Evolutionary conservation across 2,329 filamentous ascomycete genomes (phyloP), one percentile per base, ranked within the genome.

Genomic region (Neofusicoccum umdonicola): DNA sequence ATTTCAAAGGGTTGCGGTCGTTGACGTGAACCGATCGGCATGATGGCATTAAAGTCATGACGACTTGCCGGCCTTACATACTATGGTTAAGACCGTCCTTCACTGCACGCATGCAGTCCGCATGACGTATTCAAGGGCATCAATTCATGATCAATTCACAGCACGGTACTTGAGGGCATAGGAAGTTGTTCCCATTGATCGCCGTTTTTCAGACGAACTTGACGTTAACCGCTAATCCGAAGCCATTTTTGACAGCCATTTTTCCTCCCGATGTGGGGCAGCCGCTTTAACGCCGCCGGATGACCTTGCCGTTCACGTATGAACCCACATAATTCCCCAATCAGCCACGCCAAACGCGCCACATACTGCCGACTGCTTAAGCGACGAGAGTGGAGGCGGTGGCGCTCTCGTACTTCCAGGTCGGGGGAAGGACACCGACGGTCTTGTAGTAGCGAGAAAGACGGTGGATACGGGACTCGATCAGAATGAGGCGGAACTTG

Each of bases 401-500:
- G 81, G 94, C 92, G 82, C 88, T 92, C 91, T 98, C 94, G 88
- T 98, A 98, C 86, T 92, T 93, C 94, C 94, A 98, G 85, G 92
- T 98, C 74, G 94, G 94, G 78, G 94, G 87, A 67, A 90, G 85
- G 72, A 85, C 87, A 83, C 88, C 86, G 76, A 90, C 94, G 81
- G 93, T 94, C 91, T 97, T 98, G 92, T 98, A 99, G 91, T 98
- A 98, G 76, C 95, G 91, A 80, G 93, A 95, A 74, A 99, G 91
- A 86, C 95, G 94, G 91, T 99, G 95, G 84, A 99, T 98, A 85
- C 96, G 92, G 81, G 95, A 98, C 88, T 99, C 95, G 85, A 99
- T 96, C 76, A 99, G 91, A 94, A 99, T 99, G 73, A 99, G 92
- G 81, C 95, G 94, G 92, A 99, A 99, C 88, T 99, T 99, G 87